Percentiles rank a stretch among this genome's conserved stretches.
Conservation (phyloP, 306 rosid species). For the Lablab purpureus region DNA sequence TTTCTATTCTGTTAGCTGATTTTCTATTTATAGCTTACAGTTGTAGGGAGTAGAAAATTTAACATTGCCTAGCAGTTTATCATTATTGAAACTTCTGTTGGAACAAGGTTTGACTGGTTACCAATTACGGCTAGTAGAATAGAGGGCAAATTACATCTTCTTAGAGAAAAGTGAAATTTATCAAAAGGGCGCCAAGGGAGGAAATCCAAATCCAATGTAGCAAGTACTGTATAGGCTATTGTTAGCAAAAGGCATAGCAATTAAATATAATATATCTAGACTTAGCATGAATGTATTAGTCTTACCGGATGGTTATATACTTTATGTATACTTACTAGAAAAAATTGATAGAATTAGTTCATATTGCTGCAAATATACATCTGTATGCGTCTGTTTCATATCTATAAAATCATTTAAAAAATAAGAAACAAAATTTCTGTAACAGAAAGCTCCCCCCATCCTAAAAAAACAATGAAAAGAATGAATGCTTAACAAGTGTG, state of each 20-base stretch:
- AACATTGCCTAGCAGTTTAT: constrained; percentile 35
- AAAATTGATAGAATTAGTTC: constrained; percentile 50
- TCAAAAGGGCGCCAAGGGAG: constrained; percentile 1
- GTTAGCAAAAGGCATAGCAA: neutral
- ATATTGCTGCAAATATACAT: constrained; percentile 61
- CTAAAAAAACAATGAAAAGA: constrained; percentile 55
- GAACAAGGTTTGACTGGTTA: constrained; percentile 17
- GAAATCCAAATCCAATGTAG: constrained; percentile 5
- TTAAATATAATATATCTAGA: neutral
- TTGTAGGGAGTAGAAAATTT: constrained; percentile 6
- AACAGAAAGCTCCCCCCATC: constrained; percentile 21
- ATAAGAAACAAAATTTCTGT: constrained; percentile 48
- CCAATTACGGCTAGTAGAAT: neutral
- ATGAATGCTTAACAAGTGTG: constrained; percentile 59
- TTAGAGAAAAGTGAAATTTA: neutral
- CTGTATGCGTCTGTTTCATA: constrained; percentile 51
- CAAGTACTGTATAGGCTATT: neutral
- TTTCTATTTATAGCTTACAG: constrained; percentile 17
- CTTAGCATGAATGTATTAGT: constrained; percentile 9
- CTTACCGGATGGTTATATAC: constrained; percentile 3
- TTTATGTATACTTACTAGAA: neutral
- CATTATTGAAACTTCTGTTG: constrained; percentile 16
- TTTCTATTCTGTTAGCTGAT: neutral
- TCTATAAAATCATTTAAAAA: constrained; percentile 41
- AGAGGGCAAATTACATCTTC: neutral